Evolutionary conservation across 1,139 yeast genomes (phyloP).

Genomic region (Yamadazyma sp.): DNA sequence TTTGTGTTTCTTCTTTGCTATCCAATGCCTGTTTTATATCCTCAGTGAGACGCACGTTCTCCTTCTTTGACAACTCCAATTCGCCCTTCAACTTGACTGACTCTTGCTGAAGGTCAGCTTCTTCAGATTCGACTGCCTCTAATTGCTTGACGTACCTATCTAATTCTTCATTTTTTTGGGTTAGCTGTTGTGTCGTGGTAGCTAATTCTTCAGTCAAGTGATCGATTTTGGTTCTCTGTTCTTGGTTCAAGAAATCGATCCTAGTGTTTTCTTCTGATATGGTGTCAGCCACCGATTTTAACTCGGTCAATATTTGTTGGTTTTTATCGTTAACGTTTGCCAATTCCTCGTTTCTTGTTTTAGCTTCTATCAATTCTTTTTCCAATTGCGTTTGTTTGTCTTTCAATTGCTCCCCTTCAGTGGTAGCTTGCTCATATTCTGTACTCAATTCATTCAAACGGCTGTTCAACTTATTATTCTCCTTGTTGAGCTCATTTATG

Average conservation of each 20-base stretch:
- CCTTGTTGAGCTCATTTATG: constrained; percentile 7
- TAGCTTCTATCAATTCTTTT: constrained; percentile 1
- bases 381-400: neutral
- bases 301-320: neutral
- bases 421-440: constrained; percentile 1
- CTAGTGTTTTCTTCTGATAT: neutral
- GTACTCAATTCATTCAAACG: constrained; percentile 8
- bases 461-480: constrained; percentile 9
- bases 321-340: neutral
- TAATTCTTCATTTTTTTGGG: neutral
- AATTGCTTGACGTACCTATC: neutral
- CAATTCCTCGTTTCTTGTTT: neutral
- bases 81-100: neutral
- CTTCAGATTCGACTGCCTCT: neutral
- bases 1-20: neutral
- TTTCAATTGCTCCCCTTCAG: neutral
- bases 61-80: neutral
- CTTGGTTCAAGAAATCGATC: neutral
- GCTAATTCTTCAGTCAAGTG: neutral
- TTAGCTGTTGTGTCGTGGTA: neutral
- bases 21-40: too few species aligned
- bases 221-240: neutral
- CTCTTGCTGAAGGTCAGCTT: neutral
- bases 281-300: neutral
- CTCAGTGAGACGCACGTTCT: neutral